phyloP scores from a whole-genome alignment of 106 monocot species.

The Allium fistulosum region DNA sequence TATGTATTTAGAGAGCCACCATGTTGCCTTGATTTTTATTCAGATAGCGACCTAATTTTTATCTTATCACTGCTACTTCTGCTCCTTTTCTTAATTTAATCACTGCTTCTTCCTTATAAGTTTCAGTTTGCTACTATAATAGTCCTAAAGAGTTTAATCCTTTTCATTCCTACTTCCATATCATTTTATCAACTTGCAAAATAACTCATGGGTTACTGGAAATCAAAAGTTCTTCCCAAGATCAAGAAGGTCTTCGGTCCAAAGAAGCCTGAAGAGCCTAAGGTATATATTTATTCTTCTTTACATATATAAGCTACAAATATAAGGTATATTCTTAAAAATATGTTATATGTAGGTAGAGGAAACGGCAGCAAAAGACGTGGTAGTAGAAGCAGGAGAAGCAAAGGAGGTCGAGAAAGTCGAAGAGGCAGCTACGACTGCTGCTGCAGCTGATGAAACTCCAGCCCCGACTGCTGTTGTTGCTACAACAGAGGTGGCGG shows the following conservation, averaged over 20 bases:
- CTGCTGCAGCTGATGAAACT: background rate
- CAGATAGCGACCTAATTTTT: background rate
- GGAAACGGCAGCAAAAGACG: background rate
- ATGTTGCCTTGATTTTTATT: background rate
- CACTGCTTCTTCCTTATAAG: background rate
- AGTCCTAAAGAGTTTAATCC: too few relatives aligned
- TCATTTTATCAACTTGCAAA: background rate
- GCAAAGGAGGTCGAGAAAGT: background rate
- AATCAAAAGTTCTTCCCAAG: constrained; percentile 54
- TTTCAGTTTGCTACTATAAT: background rate
- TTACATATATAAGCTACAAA: background rate
- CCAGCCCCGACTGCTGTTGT: background rate
- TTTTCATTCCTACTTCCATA: too few relatives aligned
- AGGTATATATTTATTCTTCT: background rate
- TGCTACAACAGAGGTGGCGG: background rate
- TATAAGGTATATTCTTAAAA: background rate
- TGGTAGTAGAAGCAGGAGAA: background rate
- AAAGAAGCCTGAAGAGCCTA: background rate
- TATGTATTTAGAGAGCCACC: background rate
- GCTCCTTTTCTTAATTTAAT: background rate
- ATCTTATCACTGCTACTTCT: background rate
- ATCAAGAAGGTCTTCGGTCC: constrained; percentile 50
- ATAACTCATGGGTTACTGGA: constrained; percentile 51
- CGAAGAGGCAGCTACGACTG: background rate
- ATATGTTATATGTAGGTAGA: background rate